Evolutionary conservation across 2,329 filamentous ascomycete genomes (phyloP), one percentile per base, ranked within the genome.

Genomic region (Ascochyta pisi): DNA sequence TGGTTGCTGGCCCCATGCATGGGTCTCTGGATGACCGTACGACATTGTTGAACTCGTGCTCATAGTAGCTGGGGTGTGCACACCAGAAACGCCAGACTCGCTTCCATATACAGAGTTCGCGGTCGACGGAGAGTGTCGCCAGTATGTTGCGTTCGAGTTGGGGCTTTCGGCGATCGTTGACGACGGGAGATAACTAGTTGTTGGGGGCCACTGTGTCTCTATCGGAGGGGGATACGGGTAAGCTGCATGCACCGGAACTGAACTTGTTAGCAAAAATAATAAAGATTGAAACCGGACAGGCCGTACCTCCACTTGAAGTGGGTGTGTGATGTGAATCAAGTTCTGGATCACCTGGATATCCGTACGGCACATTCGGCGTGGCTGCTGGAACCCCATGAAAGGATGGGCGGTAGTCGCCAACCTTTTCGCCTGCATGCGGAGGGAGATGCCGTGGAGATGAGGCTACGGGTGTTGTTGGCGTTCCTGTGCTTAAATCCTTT

Each of bases 381-480:
- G 51, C 57, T 10, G 62, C 59, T 8, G 59, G 44, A 29, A 54
- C 38, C 19, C 51, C 67, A 35, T 58, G 59, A 50, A 67, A 73
- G 13, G 64, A 69, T 29, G 65, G 57, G 19, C 66, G 66, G 41
- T 73, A 75, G 13, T 76, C 73, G 5, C 71, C 69, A 15, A 70
- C 49, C 16, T 67, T 68, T 29, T 75, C 73, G 4, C 67, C 67
- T 7, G 60, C 50, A 2, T 60, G 50, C 2, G 68, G 61, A 22
- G 63, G 54, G 10, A 68, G 64, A 27, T 73, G 64, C 24, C 64
- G 71, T 22, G 83, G 82, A 10, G 83, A 82, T 3, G 82, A 82
- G 7, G 82, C 76, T 9, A 77, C 77, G 10, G 82, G 82, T 12
- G 77, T 77, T 26, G 80, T 78, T 9, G 78, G 71, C 16, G 73